Percentiles rank a stretch among this genome's conserved stretches.
phyloP scores from a whole-genome alignment of 345 rosid genomes.

The Carallia brachiata region DNA sequence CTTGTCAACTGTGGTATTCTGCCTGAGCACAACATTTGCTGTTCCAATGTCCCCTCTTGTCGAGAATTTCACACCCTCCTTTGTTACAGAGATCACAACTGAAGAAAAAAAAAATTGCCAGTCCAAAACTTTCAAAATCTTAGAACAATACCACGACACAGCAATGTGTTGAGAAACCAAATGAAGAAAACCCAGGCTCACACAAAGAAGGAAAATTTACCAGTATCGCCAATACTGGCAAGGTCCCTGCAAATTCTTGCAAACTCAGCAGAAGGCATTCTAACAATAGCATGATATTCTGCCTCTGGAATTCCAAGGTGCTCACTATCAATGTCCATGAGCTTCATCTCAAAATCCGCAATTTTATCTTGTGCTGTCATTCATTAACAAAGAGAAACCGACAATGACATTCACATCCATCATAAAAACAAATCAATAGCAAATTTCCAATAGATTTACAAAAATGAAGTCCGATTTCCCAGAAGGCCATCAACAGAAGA shows the following conservation, averaged over 20 bases:
- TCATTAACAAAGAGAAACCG: neutral
- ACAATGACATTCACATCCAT: neutral
- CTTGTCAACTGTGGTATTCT: slow-evolving; percentile 90
- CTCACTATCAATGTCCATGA: slow-evolving; percentile 98
- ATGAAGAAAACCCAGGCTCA: neutral
- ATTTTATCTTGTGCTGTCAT: slow-evolving; percentile 86
- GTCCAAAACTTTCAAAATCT: neutral
- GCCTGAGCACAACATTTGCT: slow-evolving; percentile 92
- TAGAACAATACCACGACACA: neutral
- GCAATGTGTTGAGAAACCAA: neutral
- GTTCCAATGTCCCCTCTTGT: slow-evolving; percentile 94
- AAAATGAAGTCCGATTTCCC: too few relatives aligned
- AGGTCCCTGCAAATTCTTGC: slow-evolving; percentile 89
- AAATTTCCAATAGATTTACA: too few relatives aligned
- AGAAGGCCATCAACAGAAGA: too few relatives aligned
- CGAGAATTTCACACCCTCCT: slow-evolving; percentile 98
- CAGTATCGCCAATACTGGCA: slow-evolving; percentile 92
- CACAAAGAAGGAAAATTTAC: slow-evolving; percentile 26
- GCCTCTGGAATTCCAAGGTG: slow-evolving; percentile 99
- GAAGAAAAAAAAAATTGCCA: slow-evolving; percentile 14
- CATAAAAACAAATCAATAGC: too few relatives aligned
- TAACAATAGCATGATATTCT: slow-evolving; percentile 90
- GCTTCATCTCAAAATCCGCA: slow-evolving; percentile 95
- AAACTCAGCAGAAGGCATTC: slow-evolving; percentile 94
- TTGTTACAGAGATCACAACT: slow-evolving; percentile 95